Percentiles rank a stretch among this genome's conserved stretches.
Evolutionary conservation across 192 early-diverging fungal genomes (phyloP).

Genomic region (Jimgerdemannia flammicorona): DNA sequence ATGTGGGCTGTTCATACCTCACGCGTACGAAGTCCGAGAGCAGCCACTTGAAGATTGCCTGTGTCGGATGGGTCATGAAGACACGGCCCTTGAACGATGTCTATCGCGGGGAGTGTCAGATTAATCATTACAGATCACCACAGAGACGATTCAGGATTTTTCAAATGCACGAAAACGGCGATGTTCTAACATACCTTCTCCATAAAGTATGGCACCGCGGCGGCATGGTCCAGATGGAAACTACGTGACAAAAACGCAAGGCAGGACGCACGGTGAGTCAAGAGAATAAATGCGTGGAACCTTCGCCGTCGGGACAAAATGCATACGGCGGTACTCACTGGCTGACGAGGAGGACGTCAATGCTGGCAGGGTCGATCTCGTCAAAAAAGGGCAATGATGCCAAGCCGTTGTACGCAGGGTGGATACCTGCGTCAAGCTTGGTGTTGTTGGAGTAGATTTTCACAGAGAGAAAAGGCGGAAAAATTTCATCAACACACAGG

Average conservation of each 20-base stretch:
- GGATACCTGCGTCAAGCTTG: slow-evolving; percentile 81
- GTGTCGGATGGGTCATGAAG: slow-evolving; percentile 99
- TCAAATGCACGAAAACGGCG: not conserved
- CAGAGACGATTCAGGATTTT: no score
- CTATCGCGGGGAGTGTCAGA: slow-evolving; percentile 24
- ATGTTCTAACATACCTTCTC: slow-evolving; percentile 63
- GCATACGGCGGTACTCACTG: slow-evolving; percentile 55
- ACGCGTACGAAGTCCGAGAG: slow-evolving; percentile 93
- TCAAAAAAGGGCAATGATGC: slow-evolving; percentile 94
- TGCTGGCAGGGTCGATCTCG: slow-evolving; percentile 80
- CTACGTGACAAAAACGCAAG: slow-evolving; percentile 29
- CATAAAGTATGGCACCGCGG: slow-evolving; percentile 93
- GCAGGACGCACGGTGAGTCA: not conserved
- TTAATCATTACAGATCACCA: not conserved
- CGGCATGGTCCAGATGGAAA: slow-evolving; percentile 98
- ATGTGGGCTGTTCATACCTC: slow-evolving; percentile 36
- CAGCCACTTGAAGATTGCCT: slow-evolving; percentile 97
- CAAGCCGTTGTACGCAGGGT: slow-evolving; percentile 90
- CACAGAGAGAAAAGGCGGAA: not conserved
- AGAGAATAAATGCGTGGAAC: not conserved
- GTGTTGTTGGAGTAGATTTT: not conserved
- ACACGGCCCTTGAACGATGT: slow-evolving; percentile 94
- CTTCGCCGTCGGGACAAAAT: not conserved
- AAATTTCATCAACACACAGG: not conserved
- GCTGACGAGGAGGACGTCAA: slow-evolving; percentile 91